Base-by-base conservation (phyloP, 495 filamentous ascomycete genomes). In the Peziza echinospora region DNA sequence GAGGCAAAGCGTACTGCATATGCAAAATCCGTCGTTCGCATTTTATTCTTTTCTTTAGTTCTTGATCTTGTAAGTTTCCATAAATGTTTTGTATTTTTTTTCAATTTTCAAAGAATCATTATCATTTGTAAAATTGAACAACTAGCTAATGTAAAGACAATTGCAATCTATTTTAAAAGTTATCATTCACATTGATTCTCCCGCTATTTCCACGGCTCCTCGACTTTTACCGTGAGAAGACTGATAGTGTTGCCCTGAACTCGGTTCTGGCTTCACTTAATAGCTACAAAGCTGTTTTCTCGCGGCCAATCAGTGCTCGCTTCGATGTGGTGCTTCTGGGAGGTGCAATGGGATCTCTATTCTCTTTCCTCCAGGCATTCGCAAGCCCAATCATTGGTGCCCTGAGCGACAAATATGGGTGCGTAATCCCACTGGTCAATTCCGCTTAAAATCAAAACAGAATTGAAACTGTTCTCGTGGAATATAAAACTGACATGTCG, bases 251-350 rank as follows among this genome's bases (percentile, higher is more conserved):
- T 1, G 60, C 91, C 34, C 75, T 99, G 24, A 76, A 79, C 48
- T 73, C 69, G 45, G 75, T 94, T 47, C 75, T 96, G 51, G 64
- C 68, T 50, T 84, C 78, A 57, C 72, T 99, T 24, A 94, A 99
- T 63, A 68, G 82, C 41, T 99, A 96, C 71, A 99, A 99, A 63
- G 79, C 84, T 47, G 71, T 82, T 37, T 99, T 99, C 60, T 76
- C 84, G 43, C 77, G 78, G 39, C 85, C 89, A 34, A 99, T 96
- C 64, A 86, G 89, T 56, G 84, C 82, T 42, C 80, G 82, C 62
- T 96, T 96, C 66, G 91, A 99, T 58, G 87, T 96, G 49, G 87
- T 96, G 37, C 75, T 99, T 40, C 76, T 99, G 11, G 91, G 91
- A 24, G 91, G 91, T 11, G 91, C 89, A 19, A 67, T 99, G 5